Percentiles rank a stretch among this genome's conserved stretches.
These are phyloP conservation scores for Brettanomyces sp. DNA, from an alignment of 805 yeast genomes.

Conservation along the genomic window DNA sequence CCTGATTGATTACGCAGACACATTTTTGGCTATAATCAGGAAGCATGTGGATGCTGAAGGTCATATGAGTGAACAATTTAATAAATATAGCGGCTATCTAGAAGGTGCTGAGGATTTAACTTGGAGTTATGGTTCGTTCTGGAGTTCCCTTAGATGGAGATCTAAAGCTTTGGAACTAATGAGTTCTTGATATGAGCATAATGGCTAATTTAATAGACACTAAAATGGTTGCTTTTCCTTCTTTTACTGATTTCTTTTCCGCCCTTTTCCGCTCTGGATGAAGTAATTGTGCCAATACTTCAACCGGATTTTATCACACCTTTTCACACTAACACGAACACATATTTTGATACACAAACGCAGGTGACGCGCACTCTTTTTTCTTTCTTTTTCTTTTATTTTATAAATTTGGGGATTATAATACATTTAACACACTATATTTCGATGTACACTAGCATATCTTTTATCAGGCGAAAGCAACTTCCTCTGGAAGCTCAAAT, in stretches of 20 bases:
- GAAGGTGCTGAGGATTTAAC: slow-evolving; percentile 83
- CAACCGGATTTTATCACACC: too few relatives aligned
- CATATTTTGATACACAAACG: too few relatives aligned
- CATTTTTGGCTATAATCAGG: slow-evolving; percentile 51
- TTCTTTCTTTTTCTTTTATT: too few relatives aligned
- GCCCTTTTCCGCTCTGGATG: background rate
- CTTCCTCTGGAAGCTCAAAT: slow-evolving; percentile 60
- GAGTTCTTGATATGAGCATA: slow-evolving; percentile 1
- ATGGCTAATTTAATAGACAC: too few relatives aligned
- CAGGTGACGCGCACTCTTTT: too few relatives aligned
- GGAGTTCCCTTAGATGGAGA: slow-evolving; percentile 64
- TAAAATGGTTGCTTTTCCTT: background rate
- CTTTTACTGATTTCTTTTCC: background rate
- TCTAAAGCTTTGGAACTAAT: slow-evolving; percentile 25
- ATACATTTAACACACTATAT: background rate
- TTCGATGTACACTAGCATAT: background rate
- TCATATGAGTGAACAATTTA: slow-evolving; percentile 82
- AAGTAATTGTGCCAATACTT: too few relatives aligned
- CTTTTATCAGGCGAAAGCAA: slow-evolving; percentile 36
- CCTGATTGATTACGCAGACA: slow-evolving; percentile 52
- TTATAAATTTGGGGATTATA: too few relatives aligned
- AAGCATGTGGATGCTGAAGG: slow-evolving; percentile 59
- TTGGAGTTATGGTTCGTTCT: slow-evolving; percentile 81
- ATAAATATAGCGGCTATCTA: slow-evolving; percentile 70
- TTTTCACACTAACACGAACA: too few relatives aligned